Evolutionary conservation across 345 rosid genomes (phyloP).

Genomic region (Pistacia vera): DNA sequence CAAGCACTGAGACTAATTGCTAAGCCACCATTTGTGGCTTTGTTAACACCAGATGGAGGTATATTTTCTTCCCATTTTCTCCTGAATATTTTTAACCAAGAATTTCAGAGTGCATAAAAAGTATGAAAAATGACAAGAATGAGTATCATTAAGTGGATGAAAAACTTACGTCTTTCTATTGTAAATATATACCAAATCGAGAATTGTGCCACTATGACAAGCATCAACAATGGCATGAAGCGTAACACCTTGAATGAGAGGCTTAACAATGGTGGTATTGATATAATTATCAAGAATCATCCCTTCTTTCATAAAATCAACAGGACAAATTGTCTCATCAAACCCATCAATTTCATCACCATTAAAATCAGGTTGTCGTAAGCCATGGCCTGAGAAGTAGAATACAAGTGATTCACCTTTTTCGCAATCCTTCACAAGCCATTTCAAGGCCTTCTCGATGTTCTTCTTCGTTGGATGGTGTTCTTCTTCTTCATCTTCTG

Average conservation of each 20-base stretch:
- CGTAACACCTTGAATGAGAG: slow-evolving; percentile 44
- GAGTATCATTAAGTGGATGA: too few relatives aligned
- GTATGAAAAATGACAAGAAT: too few relatives aligned
- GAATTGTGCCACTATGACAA: slow-evolving; percentile 72
- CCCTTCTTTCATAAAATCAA: slow-evolving; percentile 49
- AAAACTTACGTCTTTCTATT: slow-evolving; percentile 31
- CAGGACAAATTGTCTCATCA: slow-evolving; percentile 59
- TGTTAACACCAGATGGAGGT: slow-evolving; percentile 29
- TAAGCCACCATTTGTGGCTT: slow-evolving; percentile 44
- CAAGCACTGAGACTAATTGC: slow-evolving; percentile 61
- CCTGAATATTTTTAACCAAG: slow-evolving; percentile 19
- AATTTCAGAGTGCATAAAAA: too few relatives aligned
- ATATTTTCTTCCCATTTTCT: slow-evolving; percentile 11
- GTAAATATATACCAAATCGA: slow-evolving; percentile 51
- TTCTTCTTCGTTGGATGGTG: slow-evolving; percentile 49
- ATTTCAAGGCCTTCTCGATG: slow-evolving; percentile 40
- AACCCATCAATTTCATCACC: slow-evolving; percentile 60
- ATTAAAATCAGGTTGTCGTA: slow-evolving; percentile 41
- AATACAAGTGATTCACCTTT: slow-evolving; percentile 54
- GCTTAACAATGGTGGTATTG: slow-evolving; percentile 46
- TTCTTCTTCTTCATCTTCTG: slow-evolving; percentile 38
- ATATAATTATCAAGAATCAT: slow-evolving; percentile 54
- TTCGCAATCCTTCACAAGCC: slow-evolving; percentile 52
- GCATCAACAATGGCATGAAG: slow-evolving; percentile 71
- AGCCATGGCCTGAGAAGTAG: slow-evolving; percentile 68